phyloP scores from a whole-genome alignment of 116 monocot species.

The Iris pallida region DNA sequence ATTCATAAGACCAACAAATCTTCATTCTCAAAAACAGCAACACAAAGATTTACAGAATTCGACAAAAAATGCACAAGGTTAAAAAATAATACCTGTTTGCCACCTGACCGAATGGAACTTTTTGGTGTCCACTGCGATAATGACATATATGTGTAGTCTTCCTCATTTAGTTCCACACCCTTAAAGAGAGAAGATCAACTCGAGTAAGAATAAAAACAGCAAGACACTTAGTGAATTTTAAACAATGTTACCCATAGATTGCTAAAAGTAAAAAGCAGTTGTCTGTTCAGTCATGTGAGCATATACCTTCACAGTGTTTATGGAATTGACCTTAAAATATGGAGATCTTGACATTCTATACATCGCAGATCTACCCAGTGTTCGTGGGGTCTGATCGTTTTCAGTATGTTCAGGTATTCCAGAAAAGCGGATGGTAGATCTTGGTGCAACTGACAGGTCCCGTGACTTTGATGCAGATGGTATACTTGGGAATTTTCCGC shows the following conservation, averaged over 20 bases:
- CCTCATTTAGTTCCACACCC: constrained; percentile 18
- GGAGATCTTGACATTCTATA: constrained; percentile 81
- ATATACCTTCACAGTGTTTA: constrained; percentile 20
- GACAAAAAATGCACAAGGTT: too few species aligned
- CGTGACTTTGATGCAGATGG: constrained; percentile 16
- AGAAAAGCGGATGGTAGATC: constrained; percentile 34
- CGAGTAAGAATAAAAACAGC: not conserved
- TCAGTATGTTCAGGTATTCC: constrained; percentile 22
- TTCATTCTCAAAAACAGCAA: constrained; percentile 21
- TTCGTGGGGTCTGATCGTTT: constrained; percentile 30
- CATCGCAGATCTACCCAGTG: constrained; percentile 55
- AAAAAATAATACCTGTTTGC: constrained; percentile 47
- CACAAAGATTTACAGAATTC: too few species aligned
- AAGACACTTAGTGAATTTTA: not conserved
- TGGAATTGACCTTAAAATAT: constrained; percentile 51
- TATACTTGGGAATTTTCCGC: constrained; percentile 11
- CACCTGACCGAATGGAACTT: constrained; percentile 21
- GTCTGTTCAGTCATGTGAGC: constrained; percentile 1
- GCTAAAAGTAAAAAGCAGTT: not conserved
- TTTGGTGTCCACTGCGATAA: constrained; percentile 27
- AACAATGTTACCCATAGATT: not conserved
- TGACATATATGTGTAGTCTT: constrained; percentile 11
- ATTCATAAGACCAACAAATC: not conserved
- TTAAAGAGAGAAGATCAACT: constrained; percentile 17
- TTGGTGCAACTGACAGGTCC: constrained; percentile 22